These are phyloP conservation scores for Mycena maculata DNA, from an alignment of 768 basidiomycete species.

Conservation along the genomic window DNA sequence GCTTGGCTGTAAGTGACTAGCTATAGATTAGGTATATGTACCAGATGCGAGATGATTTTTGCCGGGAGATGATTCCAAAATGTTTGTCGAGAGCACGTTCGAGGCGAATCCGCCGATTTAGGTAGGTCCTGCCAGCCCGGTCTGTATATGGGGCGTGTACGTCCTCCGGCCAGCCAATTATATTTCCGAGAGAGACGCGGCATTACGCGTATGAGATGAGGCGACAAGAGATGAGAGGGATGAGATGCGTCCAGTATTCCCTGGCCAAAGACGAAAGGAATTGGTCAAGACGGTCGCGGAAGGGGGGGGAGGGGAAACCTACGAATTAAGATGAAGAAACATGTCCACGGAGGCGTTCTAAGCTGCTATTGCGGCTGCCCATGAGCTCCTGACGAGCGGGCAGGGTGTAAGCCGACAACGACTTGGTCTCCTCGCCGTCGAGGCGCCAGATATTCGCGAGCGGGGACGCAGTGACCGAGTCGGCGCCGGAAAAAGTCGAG, in stretches of 20 bases:
- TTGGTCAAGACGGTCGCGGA: background rate
- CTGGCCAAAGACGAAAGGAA: background rate
- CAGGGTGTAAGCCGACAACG: constrained; percentile 58
- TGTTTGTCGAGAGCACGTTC: constrained; percentile 1
- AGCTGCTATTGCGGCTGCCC: constrained; percentile 51
- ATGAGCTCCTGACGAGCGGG: constrained; percentile 53
- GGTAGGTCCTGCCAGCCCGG: constrained; percentile 19
- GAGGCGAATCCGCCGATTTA: constrained; percentile 17
- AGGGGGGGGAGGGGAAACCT: background rate
- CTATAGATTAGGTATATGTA: constrained; percentile 22
- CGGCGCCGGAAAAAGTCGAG: constrained; percentile 41
- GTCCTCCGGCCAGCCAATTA: constrained; percentile 32
- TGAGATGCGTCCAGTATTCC: constrained; percentile 33
- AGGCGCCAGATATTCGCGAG: constrained; percentile 76
- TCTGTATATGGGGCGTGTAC: constrained; percentile 2
- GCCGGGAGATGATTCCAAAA: constrained; percentile 14
- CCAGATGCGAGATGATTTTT: constrained; percentile 4
- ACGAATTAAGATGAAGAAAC: constrained; percentile 30
- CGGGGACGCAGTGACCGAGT: constrained; percentile 45
- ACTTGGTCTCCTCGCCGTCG: constrained; percentile 77
- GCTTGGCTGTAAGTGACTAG: constrained; percentile 22
- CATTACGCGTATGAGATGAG: constrained; percentile 23
- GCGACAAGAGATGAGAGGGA: background rate
- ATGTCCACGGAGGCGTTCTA: constrained; percentile 28
- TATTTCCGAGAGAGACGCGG: constrained; percentile 25